Base-by-base conservation (phyloP, 2,329 filamentous ascomycete species). In the Neofusicoccum umdonicola region DNA sequence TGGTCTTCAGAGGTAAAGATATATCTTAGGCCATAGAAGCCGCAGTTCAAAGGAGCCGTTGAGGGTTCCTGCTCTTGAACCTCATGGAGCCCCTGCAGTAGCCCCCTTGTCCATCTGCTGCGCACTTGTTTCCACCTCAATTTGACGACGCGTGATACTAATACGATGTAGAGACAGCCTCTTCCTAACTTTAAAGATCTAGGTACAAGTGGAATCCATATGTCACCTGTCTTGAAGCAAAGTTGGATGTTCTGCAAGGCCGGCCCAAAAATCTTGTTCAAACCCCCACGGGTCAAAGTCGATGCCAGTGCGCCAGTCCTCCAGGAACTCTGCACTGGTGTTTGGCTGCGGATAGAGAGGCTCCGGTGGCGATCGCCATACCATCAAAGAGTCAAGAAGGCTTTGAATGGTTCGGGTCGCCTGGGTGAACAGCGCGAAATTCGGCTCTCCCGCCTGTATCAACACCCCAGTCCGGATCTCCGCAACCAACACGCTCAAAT, bases 401-500 rank as follows among this genome's bases (percentile, higher is more conserved):
- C 39, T 42, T 11, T 60, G 22, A 3, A 60, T 60, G 0, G 56
- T 60, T 7, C 39, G 39, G 0, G 56, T 41, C 3, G 56, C 56
- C 1, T 27, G 56, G 4, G 56, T 34, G 9, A 60, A 41, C 0
- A 60, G 39, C 9, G 56, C 56, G 31, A 42, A 60, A 11, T 60
- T 60, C 13, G 37, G 56, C 27, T 60, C 56, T 3, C 39, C 39
- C 34, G 22, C 27, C 34, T 45, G 39, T 7, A 35, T 34, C 27
- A 60, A 19, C 39, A 70, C 71, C 15, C 74, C 74, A 3, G 68
- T 70, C 15, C 74, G 68, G 3, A 76, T 66, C 54, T 76, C 72
- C 9, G 71, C 74, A 1, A 76, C 74, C 2, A 77, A 62, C 4
- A 76, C 70, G 22, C 69, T 70, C 2, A 77, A 66, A 37, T 74